These are phyloP conservation scores for Medicago lupulina DNA, from an alignment of 306 rosid species.

Conservation along the genomic window DNA sequence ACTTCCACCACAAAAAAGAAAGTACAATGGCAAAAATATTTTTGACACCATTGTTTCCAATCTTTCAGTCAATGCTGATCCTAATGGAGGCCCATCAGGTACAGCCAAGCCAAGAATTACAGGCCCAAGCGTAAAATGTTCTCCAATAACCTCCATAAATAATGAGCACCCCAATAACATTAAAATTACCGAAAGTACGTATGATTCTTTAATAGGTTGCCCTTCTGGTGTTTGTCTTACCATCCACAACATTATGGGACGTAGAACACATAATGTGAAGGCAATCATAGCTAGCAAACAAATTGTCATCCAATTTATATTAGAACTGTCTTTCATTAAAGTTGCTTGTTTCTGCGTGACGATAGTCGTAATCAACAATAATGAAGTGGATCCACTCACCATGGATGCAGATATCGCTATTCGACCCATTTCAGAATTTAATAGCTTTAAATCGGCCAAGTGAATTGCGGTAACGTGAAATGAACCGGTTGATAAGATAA, in stretches of 20 bases:
- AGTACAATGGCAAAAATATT: conserved; percentile 56
- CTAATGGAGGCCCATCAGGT: conserved; percentile 72
- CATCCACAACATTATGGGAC: conserved; percentile 62
- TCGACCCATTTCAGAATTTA: conserved; percentile 67
- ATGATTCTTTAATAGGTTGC: conserved; percentile 39
- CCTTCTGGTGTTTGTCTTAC: conserved; percentile 34
- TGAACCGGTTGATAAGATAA: conserved; percentile 48
- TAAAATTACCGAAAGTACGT: conserved; percentile 37
- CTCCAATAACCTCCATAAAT: conserved; percentile 51
- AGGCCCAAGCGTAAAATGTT: conserved; percentile 55
- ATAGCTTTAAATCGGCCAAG: conserved; percentile 58
- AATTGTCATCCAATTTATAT: background rate
- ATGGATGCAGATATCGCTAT: conserved; percentile 56
- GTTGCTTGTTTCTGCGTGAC: background rate
- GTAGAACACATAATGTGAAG: conserved; percentile 21
- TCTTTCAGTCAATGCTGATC: conserved; percentile 60
- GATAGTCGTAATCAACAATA: fast-evolving
- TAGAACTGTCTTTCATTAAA: background rate
- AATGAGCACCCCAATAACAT: conserved; percentile 53
- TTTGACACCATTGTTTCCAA: conserved; percentile 46
- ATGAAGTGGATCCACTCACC: conserved; percentile 51
- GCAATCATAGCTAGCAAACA: conserved; percentile 24
- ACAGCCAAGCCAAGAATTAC: conserved; percentile 61
- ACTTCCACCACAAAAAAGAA: conserved; percentile 44
- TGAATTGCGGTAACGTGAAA: conserved; percentile 54